Percentiles rank a stretch among this genome's conserved stretches.
Conservation (phyloP, 1,139 yeast species). For the Geotrichum restrictum region DNA sequence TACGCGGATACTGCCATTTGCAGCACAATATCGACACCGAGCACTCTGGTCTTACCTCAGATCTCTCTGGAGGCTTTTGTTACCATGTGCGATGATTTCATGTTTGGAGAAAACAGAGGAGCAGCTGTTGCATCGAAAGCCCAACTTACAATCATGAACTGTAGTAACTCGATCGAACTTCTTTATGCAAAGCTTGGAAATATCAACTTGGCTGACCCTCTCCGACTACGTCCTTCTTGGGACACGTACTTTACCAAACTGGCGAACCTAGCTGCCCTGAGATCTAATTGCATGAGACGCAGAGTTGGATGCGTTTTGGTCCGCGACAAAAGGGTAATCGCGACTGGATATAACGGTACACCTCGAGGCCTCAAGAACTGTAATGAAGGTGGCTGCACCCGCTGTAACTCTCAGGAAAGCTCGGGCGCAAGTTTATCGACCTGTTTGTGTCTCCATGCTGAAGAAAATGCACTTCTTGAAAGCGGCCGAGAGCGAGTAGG, state of each 20-base stretch:
- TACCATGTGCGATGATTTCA: constrained; percentile 40
- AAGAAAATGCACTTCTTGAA: constrained; percentile 90
- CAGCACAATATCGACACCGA: neutral
- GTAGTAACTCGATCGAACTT: constrained; percentile 47
- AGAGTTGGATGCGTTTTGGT: constrained; percentile 95
- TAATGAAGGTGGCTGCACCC: constrained; percentile 88
- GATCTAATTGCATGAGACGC: constrained; percentile 96
- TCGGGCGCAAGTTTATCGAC: constrained; percentile 72
- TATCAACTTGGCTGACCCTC: constrained; percentile 51
- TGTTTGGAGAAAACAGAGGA: constrained; percentile 39
- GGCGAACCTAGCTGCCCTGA: constrained; percentile 86
- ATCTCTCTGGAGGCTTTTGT: constrained; percentile 23
- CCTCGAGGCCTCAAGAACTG: constrained; percentile 85
- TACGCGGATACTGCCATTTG: neutral
- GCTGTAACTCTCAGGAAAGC: constrained; percentile 53
- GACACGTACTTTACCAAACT: constrained; percentile 90
- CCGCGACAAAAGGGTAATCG: constrained; percentile 76
- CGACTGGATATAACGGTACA: constrained; percentile 97
- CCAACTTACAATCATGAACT: constrained; percentile 58
- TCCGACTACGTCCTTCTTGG: constrained; percentile 89
- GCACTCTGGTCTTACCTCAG: constrained; percentile 19
- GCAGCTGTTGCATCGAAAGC: constrained; percentile 56
- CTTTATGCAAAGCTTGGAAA: constrained; percentile 52
- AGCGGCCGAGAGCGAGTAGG: constrained; percentile 88
- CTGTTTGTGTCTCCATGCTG: constrained; percentile 93